Evolutionary conservation across 176 grass and related monocot species (phyloP).

Genomic region (Panicum miliaceum): DNA sequence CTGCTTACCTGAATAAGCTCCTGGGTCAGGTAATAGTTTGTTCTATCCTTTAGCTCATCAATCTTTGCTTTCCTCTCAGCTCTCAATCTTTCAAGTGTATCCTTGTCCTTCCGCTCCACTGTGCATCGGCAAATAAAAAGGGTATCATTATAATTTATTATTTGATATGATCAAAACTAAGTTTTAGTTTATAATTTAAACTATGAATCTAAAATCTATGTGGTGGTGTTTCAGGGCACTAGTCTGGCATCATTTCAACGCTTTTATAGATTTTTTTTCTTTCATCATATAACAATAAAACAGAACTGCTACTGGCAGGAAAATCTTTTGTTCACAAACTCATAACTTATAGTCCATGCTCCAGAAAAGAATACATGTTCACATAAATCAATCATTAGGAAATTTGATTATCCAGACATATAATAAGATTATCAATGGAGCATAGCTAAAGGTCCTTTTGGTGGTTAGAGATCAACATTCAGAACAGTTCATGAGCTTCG

Average conservation of each 20-base stretch:
- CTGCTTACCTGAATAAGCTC: constrained; percentile 83
- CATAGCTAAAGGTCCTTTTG: not conserved
- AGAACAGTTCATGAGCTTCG: not conserved
- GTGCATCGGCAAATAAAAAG: constrained; percentile 9
- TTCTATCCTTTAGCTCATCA: constrained; percentile 97
- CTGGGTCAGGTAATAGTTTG: constrained; percentile 93
- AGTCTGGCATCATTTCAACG: not conserved
- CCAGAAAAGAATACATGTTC: not conserved
- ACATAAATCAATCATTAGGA: not conserved
- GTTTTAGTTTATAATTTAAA: not conserved
- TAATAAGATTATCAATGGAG: not conserved
- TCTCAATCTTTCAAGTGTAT: constrained; percentile 77
- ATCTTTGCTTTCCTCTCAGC: constrained; percentile 93
- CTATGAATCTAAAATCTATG: not conserved
- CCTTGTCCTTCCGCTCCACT: constrained; percentile 90
- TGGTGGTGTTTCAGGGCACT: not conserved
- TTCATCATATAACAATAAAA: not conserved
- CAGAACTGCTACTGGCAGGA: not conserved
- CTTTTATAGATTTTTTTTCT: not conserved
- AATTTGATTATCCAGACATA: not conserved
- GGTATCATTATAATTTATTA: constrained; percentile 18
- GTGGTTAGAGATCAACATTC: not conserved
- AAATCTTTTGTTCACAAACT: not conserved
- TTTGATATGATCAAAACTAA: not conserved
- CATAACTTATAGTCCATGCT: not conserved